Base-by-base conservation (phyloP, 495 filamentous ascomycete genomes). In the Penicillium atrosanguineum region DNA sequence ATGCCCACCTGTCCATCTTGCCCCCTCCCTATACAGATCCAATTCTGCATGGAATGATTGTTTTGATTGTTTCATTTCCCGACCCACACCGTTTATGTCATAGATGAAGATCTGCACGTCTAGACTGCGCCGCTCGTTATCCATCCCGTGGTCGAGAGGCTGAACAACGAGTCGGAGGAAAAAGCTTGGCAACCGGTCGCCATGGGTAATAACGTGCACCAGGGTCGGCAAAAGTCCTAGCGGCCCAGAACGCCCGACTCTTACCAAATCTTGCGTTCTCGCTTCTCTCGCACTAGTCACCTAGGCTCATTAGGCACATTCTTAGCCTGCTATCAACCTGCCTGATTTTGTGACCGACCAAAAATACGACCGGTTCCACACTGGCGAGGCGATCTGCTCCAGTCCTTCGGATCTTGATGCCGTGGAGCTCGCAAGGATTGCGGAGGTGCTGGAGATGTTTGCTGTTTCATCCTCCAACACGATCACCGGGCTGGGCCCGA, bases 131-230 rank as follows among this genome's bases (percentile, higher is more conserved):
- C n/a, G 37, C 19, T 38, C 19, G 15, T 42, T 26, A 19, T n/a
- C 8, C n/a, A 25, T 7, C 16, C 44, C 48, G 34, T 45, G 44
- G 50, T 52, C 25, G 23, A 18, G 15, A 49, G 45, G 26, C 46
- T 41, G 40, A 47, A 51, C 23, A 46, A 49, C 41, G 39, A 47
- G 29, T 39, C 19, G 46, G 46, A 34, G 25, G 16, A 19, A 36
- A 56, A 62, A 58, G 55, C 59, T 62, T 62, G 59, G 55, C 59
- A 50, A 16, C 5, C 25, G n/a, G 16, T 9, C 40, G 4, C 38
- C 25, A 41, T 9, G 38, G 19, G 14, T 39, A 25, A 53, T 58
- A 11, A 42, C 15, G n/a, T 39, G 55, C 44, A 19, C 48, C 49
- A 57, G 49, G 44, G 44, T 52, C 50, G 49, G 48, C n/a, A n/a